Conservation (phyloP, 140 eudicot genomes). For the Oenanthe javanica region DNA sequence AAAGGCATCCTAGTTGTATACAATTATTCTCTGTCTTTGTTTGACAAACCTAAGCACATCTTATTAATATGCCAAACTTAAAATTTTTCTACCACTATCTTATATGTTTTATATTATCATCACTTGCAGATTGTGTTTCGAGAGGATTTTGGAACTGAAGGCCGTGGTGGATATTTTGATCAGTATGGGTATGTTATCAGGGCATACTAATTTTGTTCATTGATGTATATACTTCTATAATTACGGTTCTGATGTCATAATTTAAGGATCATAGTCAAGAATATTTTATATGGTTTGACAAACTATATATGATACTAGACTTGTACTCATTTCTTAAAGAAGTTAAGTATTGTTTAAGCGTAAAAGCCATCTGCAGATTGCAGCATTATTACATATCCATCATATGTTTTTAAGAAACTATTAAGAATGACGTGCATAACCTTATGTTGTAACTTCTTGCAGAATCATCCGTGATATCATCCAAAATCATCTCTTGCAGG, state of each 20-base stretch:
- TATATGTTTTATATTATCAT: conserved; percentile 8
- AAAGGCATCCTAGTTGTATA: background rate
- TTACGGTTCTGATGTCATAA: background rate
- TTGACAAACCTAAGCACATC: background rate
- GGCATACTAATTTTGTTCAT: background rate
- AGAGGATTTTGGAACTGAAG: conserved; percentile 97
- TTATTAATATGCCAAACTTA: background rate
- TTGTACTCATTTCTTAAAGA: background rate
- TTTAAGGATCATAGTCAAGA: background rate
- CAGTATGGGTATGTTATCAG: conserved; percentile 64
- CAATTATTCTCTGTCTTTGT: background rate
- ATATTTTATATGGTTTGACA: background rate
- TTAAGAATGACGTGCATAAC: background rate
- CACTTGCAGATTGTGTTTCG: conserved; percentile 75
- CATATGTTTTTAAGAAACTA: background rate
- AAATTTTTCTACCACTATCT: background rate
- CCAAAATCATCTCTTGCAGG: conserved; percentile 94
- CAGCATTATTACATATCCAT: background rate
- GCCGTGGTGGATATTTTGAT: conserved; percentile 95
- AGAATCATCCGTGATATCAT: conserved; percentile 95
- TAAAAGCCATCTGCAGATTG: background rate
- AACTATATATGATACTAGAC: background rate
- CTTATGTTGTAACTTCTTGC: conserved; percentile 15
- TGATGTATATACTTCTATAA: background rate
- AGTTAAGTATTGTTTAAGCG: background rate